A percentile compares a stretch with the other conserved stretches of the same genome.
phyloP scores from a whole-genome alignment of 129 eudicot genomes.

The Flaveria bidentis region DNA sequence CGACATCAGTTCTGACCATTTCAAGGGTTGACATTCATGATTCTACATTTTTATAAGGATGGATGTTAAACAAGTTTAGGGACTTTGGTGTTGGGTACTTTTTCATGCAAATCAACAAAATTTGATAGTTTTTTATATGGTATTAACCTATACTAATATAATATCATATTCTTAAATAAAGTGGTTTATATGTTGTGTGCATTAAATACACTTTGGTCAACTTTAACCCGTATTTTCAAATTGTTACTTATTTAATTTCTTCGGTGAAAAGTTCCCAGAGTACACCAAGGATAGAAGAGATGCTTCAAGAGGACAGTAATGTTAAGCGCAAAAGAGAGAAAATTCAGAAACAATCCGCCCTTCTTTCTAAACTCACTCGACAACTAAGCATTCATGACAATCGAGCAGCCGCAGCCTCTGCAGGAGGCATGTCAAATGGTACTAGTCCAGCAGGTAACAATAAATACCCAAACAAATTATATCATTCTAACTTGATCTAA shows the following conservation, averaged over 20 bases:
- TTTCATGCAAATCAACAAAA: background rate
- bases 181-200: constrained; percentile 2
- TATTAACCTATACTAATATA: background rate
- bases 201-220: background rate
- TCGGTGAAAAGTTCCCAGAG: constrained; percentile 68
- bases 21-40: no score
- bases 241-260: background rate
- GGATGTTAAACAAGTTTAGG: background rate
- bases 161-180: background rate
- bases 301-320: constrained; percentile 92
- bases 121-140: background rate
- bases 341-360: constrained; percentile 77
- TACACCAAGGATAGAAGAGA: constrained; percentile 81
- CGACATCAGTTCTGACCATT: background rate
- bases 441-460: constrained; percentile 58
- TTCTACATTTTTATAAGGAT: no score
- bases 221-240: background rate
- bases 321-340: constrained; percentile 77
- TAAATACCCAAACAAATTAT: background rate
- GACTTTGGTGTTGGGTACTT: background rate
- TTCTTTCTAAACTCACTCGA: constrained; percentile 88
- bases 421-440: constrained; percentile 52
- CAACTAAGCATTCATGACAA: constrained; percentile 90
- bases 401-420: constrained; percentile 76
- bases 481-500: background rate